Evolutionary conservation across 371 early-diverging fungal species (phyloP).

Genomic region (Rhizopus arrhizus): DNA sequence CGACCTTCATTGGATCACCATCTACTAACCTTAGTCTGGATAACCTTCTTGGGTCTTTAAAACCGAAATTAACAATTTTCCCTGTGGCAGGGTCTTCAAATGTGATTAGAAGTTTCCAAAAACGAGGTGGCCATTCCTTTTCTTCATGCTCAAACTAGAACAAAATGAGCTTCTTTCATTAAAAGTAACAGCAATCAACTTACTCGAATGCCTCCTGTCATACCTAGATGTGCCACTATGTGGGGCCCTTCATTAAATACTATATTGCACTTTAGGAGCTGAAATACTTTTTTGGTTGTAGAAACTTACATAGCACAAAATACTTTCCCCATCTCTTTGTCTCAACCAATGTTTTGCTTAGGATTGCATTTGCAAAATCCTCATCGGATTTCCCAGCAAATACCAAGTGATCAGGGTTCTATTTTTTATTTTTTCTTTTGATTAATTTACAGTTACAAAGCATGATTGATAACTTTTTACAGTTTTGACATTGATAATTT

Average conservation of each 20-base stretch:
- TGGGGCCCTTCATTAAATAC: conserved; percentile 43
- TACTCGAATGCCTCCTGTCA: conserved; percentile 50
- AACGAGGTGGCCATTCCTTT: conserved; percentile 61
- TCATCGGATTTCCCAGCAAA: conserved; percentile 26
- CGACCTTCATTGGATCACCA: conserved; percentile 40
- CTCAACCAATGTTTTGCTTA: conserved; percentile 43
- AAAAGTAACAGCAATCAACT: background rate
- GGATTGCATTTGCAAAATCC: conserved; percentile 37
- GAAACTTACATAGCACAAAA: conserved; percentile 45
- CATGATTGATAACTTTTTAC: conserved; percentile 13
- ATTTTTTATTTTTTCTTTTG: background rate
- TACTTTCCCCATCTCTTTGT: conserved; percentile 66
- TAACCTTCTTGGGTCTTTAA: conserved; percentile 59
- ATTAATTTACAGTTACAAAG: background rate
- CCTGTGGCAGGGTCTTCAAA: conserved; percentile 27
- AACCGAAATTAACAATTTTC: conserved; percentile 43
- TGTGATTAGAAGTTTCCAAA: conserved; percentile 48
- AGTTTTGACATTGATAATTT: conserved; percentile 42
- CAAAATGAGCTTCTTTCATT: background rate
- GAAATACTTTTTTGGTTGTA: background rate
- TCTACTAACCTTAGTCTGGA: conserved; percentile 53
- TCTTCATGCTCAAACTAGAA: conserved; percentile 44
- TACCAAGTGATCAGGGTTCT: conserved; percentile 33
- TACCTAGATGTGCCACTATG: conserved; percentile 62
- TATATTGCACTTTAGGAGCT: background rate